These are phyloP conservation scores for Crassisporium funariophilum DNA, from an alignment of 768 basidiomycete genomes.

Conservation along the genomic window DNA sequence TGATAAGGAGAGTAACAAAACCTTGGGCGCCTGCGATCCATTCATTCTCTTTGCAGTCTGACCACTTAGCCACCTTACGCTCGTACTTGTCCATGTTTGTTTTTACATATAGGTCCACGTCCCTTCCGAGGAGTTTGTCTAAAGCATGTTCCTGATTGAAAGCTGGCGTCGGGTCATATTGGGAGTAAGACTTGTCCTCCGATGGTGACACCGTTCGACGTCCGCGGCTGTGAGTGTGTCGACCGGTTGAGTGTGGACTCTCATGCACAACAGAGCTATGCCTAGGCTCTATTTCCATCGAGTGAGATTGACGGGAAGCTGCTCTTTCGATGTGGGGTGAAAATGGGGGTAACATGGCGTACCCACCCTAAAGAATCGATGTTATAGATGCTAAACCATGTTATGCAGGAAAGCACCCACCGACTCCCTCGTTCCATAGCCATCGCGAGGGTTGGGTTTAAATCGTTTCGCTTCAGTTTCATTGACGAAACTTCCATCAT, in stretches of 20 bases:
- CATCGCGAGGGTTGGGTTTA: no score
- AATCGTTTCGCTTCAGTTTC: no score
- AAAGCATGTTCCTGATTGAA: slow-evolving; percentile 28
- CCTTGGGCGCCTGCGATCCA: slow-evolving; percentile 59
- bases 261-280: neutral
- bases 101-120: slow-evolving; percentile 44
- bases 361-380: neutral
- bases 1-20: slow-evolving; percentile 21
- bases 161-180: neutral
- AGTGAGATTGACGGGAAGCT: neutral
- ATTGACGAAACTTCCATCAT: no score
- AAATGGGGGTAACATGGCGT: neutral
- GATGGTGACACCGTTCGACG: neutral
- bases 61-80: slow-evolving; percentile 46
- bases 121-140: slow-evolving; percentile 42
- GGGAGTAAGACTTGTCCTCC: neutral
- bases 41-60: slow-evolving; percentile 49
- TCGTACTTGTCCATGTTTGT: slow-evolving; percentile 47
- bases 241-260: no score
- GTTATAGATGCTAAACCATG: neutral
- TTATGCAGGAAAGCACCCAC: neutral
- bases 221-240: neutral
- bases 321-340: neutral
- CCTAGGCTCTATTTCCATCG: neutral
- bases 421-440: no score